Conservation (phyloP, 202 grass and related monocot species). For the Hordeum pubiflorum region DNA sequence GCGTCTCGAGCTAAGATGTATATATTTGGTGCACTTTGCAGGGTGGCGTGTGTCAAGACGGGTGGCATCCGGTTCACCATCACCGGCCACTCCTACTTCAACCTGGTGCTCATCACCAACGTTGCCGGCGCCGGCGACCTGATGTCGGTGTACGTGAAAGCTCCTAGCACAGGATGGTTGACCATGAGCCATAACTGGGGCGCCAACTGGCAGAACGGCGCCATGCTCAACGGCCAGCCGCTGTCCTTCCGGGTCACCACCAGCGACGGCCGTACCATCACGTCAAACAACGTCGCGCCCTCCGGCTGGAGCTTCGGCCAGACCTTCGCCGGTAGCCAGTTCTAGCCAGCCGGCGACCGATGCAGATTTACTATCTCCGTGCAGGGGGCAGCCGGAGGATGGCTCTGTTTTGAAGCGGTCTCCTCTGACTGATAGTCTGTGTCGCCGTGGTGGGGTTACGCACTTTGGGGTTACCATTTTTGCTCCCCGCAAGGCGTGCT, state of each 20-base stretch:
- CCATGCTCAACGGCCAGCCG: conserved; percentile 47
- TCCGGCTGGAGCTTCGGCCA: conserved; percentile 69
- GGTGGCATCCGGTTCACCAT: conserved; percentile 83
- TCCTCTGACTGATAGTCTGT: conserved; percentile 2
- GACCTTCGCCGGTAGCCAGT: conserved; percentile 59
- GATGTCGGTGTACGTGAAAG: conserved; percentile 39
- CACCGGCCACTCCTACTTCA: conserved; percentile 83
- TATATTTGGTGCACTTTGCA: not conserved
- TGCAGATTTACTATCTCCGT: not conserved
- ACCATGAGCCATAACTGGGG: conserved; percentile 88
- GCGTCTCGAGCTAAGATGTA: not conserved
- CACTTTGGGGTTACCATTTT: not conserved
- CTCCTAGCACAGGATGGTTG: conserved; percentile 47
- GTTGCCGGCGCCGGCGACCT: conserved; percentile 73
- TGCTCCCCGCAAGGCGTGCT: not conserved
- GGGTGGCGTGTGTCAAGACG: conserved; percentile 48
- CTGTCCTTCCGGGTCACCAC: conserved; percentile 68
- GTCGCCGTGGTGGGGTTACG: not conserved
- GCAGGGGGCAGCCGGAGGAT: conserved; percentile 17
- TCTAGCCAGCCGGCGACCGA: conserved; percentile 29
- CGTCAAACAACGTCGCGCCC: conserved; percentile 35
- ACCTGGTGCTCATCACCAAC: conserved; percentile 69
- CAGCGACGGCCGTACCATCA: conserved; percentile 48
- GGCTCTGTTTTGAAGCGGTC: conserved; percentile 75
- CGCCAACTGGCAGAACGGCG: conserved; percentile 72